Evolutionary conservation across 331 rosid species (phyloP), one percentile per base, ranked within the genome.

Genomic region (Malus hybrid): DNA sequence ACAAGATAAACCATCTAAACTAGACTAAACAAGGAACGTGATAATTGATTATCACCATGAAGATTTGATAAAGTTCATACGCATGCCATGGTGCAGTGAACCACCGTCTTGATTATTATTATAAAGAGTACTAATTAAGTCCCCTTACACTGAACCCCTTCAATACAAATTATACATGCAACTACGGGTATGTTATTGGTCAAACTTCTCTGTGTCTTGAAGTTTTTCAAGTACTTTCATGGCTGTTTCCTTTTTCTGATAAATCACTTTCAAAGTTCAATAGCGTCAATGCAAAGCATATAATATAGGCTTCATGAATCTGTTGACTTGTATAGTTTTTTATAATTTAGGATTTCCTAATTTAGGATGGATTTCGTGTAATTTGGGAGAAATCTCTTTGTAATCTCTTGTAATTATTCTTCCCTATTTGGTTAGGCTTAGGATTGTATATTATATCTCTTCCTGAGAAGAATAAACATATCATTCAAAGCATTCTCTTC

Each of bases 1-100:
- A 62, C 68, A 75, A 76, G 89, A 80, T 87, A 86, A 88, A 59
- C 85, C 84, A 76, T 48, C 87, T 88, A 89, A 96, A 84, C 90
- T 86, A 34, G 83, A 83, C 96, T 74, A 87, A 86, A 85, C 76
- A 75, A 76, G 85, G 80, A 81, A 80, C 82, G 70, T 86, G 89
- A 88, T 86, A 80, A 79, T 59, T 59, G 67, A 72, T 80, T 19
- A 50, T 32, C 6, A 54, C 11, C 66, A 72, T 61, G n/a, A 57
- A 73, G 16, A 27, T 50, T 73, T 67, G 71, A 14, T 62, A 69
- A 15, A 63, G 70, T 44, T 24, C 61, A 56, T 31, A 24, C 32
- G 64, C 36, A 13, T 29, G 46, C 48, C 48, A 9, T 42, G 13
- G 48, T 80, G 71, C 83, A 80, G 46, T 80, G 83, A 74, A 80